Evolutionary conservation across 2,329 filamentous ascomycete species (phyloP).

Genomic region (Ascocoryne sarcoides): DNA sequence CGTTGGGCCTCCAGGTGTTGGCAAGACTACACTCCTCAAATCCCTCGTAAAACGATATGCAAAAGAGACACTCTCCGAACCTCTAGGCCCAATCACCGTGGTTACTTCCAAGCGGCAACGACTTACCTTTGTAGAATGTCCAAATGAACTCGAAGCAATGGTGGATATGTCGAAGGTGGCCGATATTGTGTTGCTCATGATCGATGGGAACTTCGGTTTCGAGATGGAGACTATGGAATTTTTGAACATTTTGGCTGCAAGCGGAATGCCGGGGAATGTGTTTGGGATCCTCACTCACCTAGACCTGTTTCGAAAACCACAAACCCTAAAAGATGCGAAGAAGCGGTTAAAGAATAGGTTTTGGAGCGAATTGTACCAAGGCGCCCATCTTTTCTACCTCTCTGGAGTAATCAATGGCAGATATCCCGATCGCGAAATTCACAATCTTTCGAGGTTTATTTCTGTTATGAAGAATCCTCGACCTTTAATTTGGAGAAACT

Average conservation of each 20-base stretch:
- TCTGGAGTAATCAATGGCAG: constrained; percentile 94
- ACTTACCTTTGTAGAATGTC: constrained; percentile 92
- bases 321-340: constrained; percentile 85
- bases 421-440: constrained; percentile 92
- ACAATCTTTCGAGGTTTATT: constrained; percentile 90
- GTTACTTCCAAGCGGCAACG: constrained; percentile 94
- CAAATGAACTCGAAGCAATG: constrained; percentile 94
- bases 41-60: constrained; percentile 89
- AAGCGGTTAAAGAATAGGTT: constrained; percentile 92
- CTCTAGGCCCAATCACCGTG: constrained; percentile 86
- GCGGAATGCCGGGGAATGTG: constrained; percentile 96
- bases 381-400: constrained; percentile 93
- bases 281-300: constrained; percentile 96
- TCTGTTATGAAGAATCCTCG: constrained; percentile 99
- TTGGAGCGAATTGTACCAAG: constrained; percentile 95
- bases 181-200: constrained; percentile 95
- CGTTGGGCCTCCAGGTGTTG: constrained; percentile 88
- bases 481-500: constrained; percentile 93
- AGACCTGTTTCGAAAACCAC: constrained; percentile 90
- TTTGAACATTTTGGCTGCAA: constrained; percentile 83
- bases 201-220: constrained; percentile 97
- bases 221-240: constrained; percentile 99
- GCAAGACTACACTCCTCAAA: constrained; percentile 93
- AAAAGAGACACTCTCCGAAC: constrained; percentile 86
- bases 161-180: constrained; percentile 96